Conservation (phyloP, 768 basidiomycete species). For the Lactarius deliciosus region DNA sequence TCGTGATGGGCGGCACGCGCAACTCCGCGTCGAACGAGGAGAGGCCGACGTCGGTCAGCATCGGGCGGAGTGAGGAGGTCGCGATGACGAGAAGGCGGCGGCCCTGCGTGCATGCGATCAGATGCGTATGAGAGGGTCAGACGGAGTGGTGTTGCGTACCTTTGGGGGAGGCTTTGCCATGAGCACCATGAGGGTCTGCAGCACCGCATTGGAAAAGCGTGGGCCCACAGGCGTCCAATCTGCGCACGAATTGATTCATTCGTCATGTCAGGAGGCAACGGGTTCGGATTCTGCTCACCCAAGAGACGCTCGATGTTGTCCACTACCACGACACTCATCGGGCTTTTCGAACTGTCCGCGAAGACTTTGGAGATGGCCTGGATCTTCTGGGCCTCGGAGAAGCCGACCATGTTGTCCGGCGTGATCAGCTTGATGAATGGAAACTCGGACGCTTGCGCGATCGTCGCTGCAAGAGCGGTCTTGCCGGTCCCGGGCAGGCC, state of each 20-base stretch:
- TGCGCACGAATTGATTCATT: slow-evolving; percentile 35
- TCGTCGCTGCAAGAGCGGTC: slow-evolving; percentile 90
- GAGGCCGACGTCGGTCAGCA: slow-evolving; percentile 86
- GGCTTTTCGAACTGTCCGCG: slow-evolving; percentile 95
- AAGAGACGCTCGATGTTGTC: slow-evolving; percentile 92
- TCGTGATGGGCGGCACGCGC: slow-evolving; percentile 77
- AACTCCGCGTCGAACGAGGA: slow-evolving; percentile 86
- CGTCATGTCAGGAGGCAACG: neutral
- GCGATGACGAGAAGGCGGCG: slow-evolving; percentile 90
- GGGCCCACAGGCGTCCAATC: slow-evolving; percentile 98
- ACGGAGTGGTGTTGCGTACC: slow-evolving; percentile 42
- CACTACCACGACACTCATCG: slow-evolving; percentile 91
- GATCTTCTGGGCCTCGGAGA: slow-evolving; percentile 89
- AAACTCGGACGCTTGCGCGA: slow-evolving; percentile 89
- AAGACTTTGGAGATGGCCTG: slow-evolving; percentile 90
- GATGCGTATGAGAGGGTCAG: neutral
- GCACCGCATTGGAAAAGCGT: slow-evolving; percentile 91
- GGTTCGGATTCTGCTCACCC: slow-evolving; percentile 48
- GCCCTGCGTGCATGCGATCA: slow-evolving; percentile 43
- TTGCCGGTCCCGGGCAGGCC: slow-evolving; percentile 92
- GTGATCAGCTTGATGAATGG: slow-evolving; percentile 98
- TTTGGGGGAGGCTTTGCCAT: slow-evolving; percentile 90
- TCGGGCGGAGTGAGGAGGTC: slow-evolving; percentile 84
- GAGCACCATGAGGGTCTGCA: slow-evolving; percentile 88
- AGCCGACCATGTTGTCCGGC: slow-evolving; percentile 96